Evolutionary conservation across 768 basidiomycete species (phyloP).

Genomic region (Leucosporidium yakuticum): DNA sequence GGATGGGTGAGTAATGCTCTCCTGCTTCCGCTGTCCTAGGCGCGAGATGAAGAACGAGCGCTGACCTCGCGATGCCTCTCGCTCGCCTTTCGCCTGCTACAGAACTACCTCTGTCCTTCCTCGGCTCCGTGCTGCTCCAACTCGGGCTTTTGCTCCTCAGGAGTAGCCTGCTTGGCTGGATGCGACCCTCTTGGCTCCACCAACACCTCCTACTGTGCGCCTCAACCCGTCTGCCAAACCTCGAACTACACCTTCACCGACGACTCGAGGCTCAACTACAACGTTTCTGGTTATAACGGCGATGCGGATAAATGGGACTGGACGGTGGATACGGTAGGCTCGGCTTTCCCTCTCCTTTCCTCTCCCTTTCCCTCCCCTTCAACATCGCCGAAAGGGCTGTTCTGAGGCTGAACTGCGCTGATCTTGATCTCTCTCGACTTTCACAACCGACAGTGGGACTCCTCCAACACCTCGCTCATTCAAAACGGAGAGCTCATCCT

Average conservation of each 20-base stretch:
- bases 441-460: constrained; percentile 24
- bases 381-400: no score
- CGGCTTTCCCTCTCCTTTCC: not conserved
- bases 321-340: constrained; percentile 36
- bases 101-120: not conserved
- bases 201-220: constrained; percentile 37
- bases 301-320: constrained; percentile 41
- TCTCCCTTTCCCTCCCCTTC: not conserved
- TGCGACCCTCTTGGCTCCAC: constrained; percentile 40
- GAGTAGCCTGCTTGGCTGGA: constrained; percentile 38
- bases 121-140: constrained; percentile 13
- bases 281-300: constrained; percentile 39
- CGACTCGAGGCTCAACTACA: constrained; percentile 22
- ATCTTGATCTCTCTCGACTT: constrained; percentile 26
- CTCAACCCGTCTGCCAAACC: constrained; percentile 36
- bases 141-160: not conserved
- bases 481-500: constrained; percentile 30
- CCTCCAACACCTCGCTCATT: constrained; percentile 31
- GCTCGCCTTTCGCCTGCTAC: constrained; percentile 46
- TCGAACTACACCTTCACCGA: constrained; percentile 30
- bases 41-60: no score
- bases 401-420: no score
- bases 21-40: no score
- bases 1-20: no score
- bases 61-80: no score